Conservation (phyloP, 768 basidiomycete species). For the Boletellus emodensis region DNA sequence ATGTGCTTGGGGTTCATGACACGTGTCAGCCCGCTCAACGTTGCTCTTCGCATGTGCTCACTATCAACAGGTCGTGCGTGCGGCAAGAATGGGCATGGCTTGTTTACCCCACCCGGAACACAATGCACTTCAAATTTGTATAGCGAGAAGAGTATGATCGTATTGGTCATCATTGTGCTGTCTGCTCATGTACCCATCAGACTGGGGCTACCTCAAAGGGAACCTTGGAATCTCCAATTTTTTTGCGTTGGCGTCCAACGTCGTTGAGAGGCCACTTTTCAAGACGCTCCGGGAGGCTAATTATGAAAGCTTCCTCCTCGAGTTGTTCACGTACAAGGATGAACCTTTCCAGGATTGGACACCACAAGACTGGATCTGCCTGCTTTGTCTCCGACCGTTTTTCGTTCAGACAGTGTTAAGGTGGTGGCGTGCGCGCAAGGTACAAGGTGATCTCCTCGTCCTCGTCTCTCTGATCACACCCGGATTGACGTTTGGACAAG, state of each 20-base stretch:
- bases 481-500: background rate
- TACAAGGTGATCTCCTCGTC: background rate
- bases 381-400: constrained; percentile 1
- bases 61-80: no score
- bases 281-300: constrained; percentile 1
- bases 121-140: constrained; percentile 6
- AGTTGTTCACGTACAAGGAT: constrained; percentile 4
- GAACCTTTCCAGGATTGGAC: constrained; percentile 8
- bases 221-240: background rate
- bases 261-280: constrained; percentile 8
- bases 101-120: no score
- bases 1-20: constrained; percentile 4
- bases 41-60: background rate
- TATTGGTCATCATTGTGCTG: background rate
- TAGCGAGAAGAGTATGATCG: constrained; percentile 10
- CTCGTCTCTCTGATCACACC: no score
- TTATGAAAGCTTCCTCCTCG: constrained; percentile 4
- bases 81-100: background rate
- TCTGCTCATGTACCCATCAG: background rate
- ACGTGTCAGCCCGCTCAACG: background rate
- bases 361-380: constrained; percentile 8
- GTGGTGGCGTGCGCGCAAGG: constrained; percentile 10
- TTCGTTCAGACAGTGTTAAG: constrained; percentile 6
- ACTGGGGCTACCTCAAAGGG: constrained; percentile 11
- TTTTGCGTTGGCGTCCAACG: no score